Conservation (phyloP, 768 basidiomycete genomes). For the Phallus indusiatus region DNA sequence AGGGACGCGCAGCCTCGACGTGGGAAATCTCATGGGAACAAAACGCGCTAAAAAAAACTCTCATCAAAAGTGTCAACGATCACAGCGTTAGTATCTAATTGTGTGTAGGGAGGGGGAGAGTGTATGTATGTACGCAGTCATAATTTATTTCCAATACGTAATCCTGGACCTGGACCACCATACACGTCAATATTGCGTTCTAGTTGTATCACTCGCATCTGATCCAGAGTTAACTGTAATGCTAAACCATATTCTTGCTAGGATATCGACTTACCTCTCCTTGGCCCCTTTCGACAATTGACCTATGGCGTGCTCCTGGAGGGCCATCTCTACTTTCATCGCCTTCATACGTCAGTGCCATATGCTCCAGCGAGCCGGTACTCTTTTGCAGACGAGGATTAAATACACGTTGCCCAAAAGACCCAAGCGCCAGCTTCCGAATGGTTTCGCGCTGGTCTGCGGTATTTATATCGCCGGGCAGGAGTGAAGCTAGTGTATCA, state of each 20-base stretch:
- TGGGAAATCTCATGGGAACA: too few species aligned
- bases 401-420: conserved; percentile 55
- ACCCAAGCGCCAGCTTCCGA: conserved; percentile 36
- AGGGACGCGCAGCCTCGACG: too few species aligned
- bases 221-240: not conserved
- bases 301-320: conserved; percentile 51
- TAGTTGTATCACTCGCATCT: conserved; percentile 4
- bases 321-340: conserved; percentile 59
- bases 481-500: conserved; percentile 45
- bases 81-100: too few species aligned
- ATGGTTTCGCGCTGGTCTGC: conserved; percentile 37
- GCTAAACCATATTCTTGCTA: not conserved
- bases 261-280: conserved; percentile 36
- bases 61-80: too few species aligned
- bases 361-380: conserved; percentile 34
- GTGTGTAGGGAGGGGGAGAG: not conserved
- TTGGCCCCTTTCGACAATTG: conserved; percentile 35
- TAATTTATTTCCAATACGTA: not conserved
- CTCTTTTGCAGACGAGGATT: conserved; percentile 36
- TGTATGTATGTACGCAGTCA: not conserved
- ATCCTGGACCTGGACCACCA: not conserved
- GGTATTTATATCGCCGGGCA: conserved; percentile 34
- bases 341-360: conserved; percentile 55
- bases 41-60: too few species aligned
- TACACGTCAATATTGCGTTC: conserved; percentile 7